Evolutionary conservation across 495 filamentous ascomycete genomes (phyloP), one percentile per base, ranked within the genome.

Genomic region (Neurospora tetraspora): DNA sequence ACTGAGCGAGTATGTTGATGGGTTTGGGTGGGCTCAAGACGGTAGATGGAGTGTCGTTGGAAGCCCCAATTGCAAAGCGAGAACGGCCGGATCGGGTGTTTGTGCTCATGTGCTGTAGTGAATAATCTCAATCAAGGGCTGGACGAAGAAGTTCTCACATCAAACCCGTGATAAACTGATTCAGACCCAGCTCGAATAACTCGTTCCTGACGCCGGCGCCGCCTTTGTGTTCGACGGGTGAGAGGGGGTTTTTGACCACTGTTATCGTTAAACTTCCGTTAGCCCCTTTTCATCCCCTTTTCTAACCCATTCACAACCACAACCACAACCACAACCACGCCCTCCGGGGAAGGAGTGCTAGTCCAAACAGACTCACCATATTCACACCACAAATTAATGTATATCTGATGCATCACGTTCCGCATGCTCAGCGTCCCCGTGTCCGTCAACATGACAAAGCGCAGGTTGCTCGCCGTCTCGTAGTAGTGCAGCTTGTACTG

Each of bases 401-500:
- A 98, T 70, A 99, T 98, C 86, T 99, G 96, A 81, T 99, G 94
- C 78, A 99, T 86, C 10, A 94, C 94, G 73, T 94, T 91, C 39
- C 94, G 90, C 87, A 98, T 93, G 81, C 93, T 97, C 72, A 91
- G 90, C 72, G 91, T 92, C 80, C 91, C 92, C 53, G 91, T 89
- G 82, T 98, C 96, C 43, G 95, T 98, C 76, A 98, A 84, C 92
- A 99, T 94, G 76, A 98, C 94, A 74, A 98, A 95, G 78, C 97
- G 97, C 78, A 96, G 90, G 78, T 91, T 95, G 70, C 94, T 97
- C 1, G 93, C 93, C 16, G 96, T 98, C 86, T 99, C 96, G 87
- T 97, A 98, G 85, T 97, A 99, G 85, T 99, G 96, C 71, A 98
- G 89, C 83, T 98, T 97, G 84, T 99, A 99, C 80, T 97, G 93